A percentile compares a stretch with the other conserved stretches of the same genome.
These are phyloP conservation scores for Cinnamomum micranthum DNA, from an alignment of 164 flowering plant genomes.

Conservation along the genomic window DNA sequence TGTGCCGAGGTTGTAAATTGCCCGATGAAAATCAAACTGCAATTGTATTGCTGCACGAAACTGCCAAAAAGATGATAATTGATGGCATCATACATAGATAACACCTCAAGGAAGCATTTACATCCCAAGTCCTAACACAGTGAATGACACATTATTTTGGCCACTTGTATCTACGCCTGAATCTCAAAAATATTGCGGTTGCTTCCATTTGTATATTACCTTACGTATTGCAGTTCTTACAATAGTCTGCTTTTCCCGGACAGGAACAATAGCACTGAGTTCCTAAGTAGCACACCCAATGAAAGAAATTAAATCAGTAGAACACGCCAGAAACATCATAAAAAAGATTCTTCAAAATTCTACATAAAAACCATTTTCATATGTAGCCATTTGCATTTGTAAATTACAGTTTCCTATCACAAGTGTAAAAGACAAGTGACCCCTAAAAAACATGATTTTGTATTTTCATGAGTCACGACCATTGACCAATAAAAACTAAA, in stretches of 20 bases:
- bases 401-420: too few relatives aligned
- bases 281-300: constrained; percentile 49
- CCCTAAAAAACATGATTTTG: too few relatives aligned
- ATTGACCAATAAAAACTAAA: too few relatives aligned
- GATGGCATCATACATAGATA: constrained; percentile 4
- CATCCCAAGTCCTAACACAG: not conserved
- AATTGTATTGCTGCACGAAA: constrained; percentile 90
- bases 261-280: constrained; percentile 95
- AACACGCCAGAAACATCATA: not conserved
- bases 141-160: too few relatives aligned
- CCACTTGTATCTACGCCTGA: constrained; percentile 6
- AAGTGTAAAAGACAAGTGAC: too few relatives aligned
- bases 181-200: too few relatives aligned
- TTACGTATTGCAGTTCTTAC: constrained; percentile 90
- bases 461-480: too few relatives aligned
- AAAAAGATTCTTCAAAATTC: not conserved
- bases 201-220: constrained; percentile 38
- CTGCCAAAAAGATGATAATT: constrained; percentile 38
- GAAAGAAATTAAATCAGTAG: not conserved
- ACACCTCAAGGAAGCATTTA: not conserved
- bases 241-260: constrained; percentile 83
- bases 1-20: constrained; percentile 99
- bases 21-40: constrained; percentile 97
- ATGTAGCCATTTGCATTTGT: too few relatives aligned
- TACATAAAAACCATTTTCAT: too few relatives aligned